Evolutionary conservation across 1,139 yeast species (phyloP), one percentile per base, ranked within the genome.

Genomic region (Kodamaea derodonti): DNA sequence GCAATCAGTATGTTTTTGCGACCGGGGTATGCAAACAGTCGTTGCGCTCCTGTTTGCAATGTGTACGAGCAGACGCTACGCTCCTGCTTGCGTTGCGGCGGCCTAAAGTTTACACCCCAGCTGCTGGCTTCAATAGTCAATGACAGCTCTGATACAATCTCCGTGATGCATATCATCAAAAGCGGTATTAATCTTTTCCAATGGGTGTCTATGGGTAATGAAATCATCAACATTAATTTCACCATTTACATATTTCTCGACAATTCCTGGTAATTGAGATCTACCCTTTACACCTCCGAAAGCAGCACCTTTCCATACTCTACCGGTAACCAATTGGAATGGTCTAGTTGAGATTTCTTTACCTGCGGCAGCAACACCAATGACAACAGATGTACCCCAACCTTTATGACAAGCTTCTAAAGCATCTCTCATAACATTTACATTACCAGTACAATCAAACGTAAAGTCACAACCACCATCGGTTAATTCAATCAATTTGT

Each of bases 351-450:
- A 68, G 47, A 94, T 90, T 66, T 92, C 97, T 65, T 88, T 76
- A 50, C 98, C 98, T 32, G 97, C 95, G 49, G 96, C 95, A 31
- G 98, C 98, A 49, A 94, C 98, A 58, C 98, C 98, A 58, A 92
- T 92, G 54, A 92, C 72, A 51, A 92, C 74, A 17, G 96, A 87
- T 54, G 82, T 79, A 63, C 98, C 98, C 97, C 98, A 94, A 46
- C 98, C 98, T 69, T 90, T 90, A 72, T 92, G 97, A 62, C 96
- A 87, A 24, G 96, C 87, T 70, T 92, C 97, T 49, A 92, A 75
- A 14, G 98, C 98, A 54, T 78, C 71, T 69, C 97, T 81, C 98
- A 92, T 92, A 35, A 92, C 98, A 31, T 77, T 64, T 42, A 83
- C 92, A 58, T 92, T 94, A 69, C 98, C 98, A 37, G 98, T 92